These are phyloP conservation scores for Camellia sinensis DNA, from an alignment of 148 eudicot species.

Conservation along the genomic window DNA sequence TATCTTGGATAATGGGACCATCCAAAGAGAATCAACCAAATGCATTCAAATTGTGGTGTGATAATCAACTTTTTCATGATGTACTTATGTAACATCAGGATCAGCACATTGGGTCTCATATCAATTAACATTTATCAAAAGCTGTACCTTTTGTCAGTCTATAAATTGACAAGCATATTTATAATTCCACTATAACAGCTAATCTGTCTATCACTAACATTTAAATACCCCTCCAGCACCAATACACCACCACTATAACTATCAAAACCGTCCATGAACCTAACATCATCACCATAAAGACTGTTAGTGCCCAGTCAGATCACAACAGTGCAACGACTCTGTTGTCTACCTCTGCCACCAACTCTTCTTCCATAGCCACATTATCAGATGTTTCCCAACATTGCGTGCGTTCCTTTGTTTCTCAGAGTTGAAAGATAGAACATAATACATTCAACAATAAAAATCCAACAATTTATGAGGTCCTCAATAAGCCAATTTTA, in stretches of 20 bases:
- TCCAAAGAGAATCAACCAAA: background rate
- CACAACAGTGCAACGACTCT: background rate
- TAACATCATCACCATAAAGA: background rate
- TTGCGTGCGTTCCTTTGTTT: background rate
- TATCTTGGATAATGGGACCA: background rate
- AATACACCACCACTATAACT: background rate
- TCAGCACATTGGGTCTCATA: background rate
- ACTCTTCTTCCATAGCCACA: background rate
- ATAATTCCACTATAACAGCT: background rate
- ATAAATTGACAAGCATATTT: background rate
- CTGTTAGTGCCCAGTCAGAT: background rate
- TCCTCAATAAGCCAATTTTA: background rate
- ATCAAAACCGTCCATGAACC: background rate
- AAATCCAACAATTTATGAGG: background rate
- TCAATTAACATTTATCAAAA: background rate
- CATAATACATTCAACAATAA: background rate
- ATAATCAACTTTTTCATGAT: background rate
- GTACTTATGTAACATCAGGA: too few species aligned
- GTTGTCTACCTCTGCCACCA: background rate
- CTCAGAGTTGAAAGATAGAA: background rate
- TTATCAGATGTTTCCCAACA: slow-evolving; percentile 1
- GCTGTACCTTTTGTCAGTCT: background rate
- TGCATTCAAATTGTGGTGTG: background rate
- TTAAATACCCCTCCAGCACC: background rate
- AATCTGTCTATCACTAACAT: background rate